phyloP scores from a whole-genome alignment of 257 asterid genomes.

The Anisodus acutangulus region DNA sequence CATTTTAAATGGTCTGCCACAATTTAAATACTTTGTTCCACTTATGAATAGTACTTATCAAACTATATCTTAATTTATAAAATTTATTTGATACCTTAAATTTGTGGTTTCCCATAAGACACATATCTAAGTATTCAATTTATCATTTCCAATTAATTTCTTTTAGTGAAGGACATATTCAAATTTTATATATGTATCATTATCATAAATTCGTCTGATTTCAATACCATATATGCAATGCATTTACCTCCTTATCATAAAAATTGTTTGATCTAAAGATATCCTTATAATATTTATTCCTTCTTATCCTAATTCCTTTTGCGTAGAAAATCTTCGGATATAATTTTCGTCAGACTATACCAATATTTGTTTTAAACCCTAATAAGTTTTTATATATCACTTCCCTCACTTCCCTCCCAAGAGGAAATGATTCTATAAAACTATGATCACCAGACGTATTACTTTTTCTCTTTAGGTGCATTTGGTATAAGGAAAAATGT shows the following conservation, averaged over 20 bases:
- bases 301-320: conserved; percentile 15
- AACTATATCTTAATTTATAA: neutral
- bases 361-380: neutral
- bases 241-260: conserved; percentile 1
- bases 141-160: neutral
- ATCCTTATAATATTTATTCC: conserved; percentile 23
- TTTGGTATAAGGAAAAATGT: neutral
- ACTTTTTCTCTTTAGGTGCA: neutral
- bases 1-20: conserved; percentile 21
- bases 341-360: neutral
- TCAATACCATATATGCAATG: neutral
- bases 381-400: neutral
- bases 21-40: conserved; percentile 23
- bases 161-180: conserved; percentile 21
- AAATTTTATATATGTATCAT: neutral
- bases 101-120: conserved; percentile 23
- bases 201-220: neutral
- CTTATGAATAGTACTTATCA: conserved; percentile 28
- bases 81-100: conserved; percentile 10
- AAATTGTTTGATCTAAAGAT: neutral
- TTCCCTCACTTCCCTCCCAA: neutral
- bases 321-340: neutral
- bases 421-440: neutral
- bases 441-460: neutral
- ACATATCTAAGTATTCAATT: neutral